Conservation (phyloP, 1,139 yeast genomes). For the Diutina sp. region DNA sequence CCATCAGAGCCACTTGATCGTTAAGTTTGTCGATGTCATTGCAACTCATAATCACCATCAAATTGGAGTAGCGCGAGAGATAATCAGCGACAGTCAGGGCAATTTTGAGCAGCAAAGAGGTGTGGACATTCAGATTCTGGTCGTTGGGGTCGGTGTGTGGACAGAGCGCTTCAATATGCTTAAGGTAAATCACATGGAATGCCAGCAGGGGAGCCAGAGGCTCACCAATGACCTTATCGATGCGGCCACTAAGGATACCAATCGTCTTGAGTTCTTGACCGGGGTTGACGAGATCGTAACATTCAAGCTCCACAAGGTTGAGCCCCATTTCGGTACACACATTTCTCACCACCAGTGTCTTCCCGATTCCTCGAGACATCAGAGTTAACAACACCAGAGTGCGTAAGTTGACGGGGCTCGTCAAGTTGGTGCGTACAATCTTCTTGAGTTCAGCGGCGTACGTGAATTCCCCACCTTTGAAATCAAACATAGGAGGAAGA, state of each 20-base stretch:
- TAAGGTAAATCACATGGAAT: constrained; percentile 36
- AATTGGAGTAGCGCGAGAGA: constrained; percentile 19
- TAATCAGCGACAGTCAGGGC: constrained; percentile 48
- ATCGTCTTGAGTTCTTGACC: constrained; percentile 73
- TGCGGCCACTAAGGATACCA: constrained; percentile 64
- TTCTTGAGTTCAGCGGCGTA: constrained; percentile 42
- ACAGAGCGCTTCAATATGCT: constrained; percentile 67
- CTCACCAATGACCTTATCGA: constrained; percentile 34
- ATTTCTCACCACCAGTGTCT: constrained; percentile 47
- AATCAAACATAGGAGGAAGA: constrained; percentile 28
- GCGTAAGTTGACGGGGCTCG: constrained; percentile 21
- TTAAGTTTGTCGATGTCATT: constrained; percentile 62
- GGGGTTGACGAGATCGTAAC: constrained; percentile 45
- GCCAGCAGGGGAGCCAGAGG: constrained; percentile 4
- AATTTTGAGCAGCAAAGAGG: constrained; percentile 48
- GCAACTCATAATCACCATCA: constrained; percentile 56
- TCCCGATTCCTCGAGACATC: constrained; percentile 68
- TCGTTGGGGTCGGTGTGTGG: constrained; percentile 51
- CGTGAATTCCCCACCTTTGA: constrained; percentile 20
- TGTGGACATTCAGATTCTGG: constrained; percentile 42
- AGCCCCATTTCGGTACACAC: constrained; percentile 50
- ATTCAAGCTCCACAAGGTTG: constrained; percentile 60
- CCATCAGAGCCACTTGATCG: constrained; percentile 49
- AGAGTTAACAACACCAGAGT: constrained; percentile 62
- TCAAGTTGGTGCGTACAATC: constrained; percentile 17